Base-by-base conservation (phyloP, 805 yeast genomes). In the Myxozyma melibiosi region DNA sequence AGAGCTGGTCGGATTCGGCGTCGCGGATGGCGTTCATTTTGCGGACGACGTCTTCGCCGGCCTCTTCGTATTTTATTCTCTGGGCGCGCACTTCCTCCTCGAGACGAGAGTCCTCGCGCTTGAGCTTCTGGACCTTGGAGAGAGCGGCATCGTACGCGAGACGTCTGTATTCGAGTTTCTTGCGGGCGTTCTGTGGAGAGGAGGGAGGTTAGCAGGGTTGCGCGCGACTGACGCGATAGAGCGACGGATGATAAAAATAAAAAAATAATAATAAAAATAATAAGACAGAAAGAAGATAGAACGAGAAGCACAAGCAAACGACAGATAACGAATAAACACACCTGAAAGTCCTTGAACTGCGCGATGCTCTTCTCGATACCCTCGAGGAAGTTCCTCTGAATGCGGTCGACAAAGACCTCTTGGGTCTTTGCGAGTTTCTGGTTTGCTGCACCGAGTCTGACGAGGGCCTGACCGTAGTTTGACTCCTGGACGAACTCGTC, bases 71-170 rank as follows among this genome's bases (percentile, higher is more conserved):
- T 47, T 65, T 65, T 38, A 59, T 59, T 16, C 65, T 33, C 46
- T 66, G 68, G 9, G 59, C 60, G 28, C 67, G 67, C 14, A 63
- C 65, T 55, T 65, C 67, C 47, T 65, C 67, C 18, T 65, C 67
- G 16, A 65, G 46, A 8, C 67, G 56, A 27, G 64, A 31, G 55
- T 65, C 67, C 46, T 65, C 67, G 30, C 62, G 63, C 44, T 65
- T 65, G 35, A 54, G 44, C 28, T 55, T 62, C 42, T 60, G 64
- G 42, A 58, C 55, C 38, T 65, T 65, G 30, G 60, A 27, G 8
- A 63, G 60, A 5, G 65, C 64, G 18, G 67, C 61, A 34, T 65
- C 67, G 56, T 65, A 65, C n/a, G 67, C 66, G 5, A 63, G 63
- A 25, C 67, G 59, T 3, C 67, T 48, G 35, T 58, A 62, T 43